These are phyloP conservation scores for Nemania sp. DNA, from an alignment of 2,329 filamentous ascomycete genomes.

Conservation along the genomic window DNA sequence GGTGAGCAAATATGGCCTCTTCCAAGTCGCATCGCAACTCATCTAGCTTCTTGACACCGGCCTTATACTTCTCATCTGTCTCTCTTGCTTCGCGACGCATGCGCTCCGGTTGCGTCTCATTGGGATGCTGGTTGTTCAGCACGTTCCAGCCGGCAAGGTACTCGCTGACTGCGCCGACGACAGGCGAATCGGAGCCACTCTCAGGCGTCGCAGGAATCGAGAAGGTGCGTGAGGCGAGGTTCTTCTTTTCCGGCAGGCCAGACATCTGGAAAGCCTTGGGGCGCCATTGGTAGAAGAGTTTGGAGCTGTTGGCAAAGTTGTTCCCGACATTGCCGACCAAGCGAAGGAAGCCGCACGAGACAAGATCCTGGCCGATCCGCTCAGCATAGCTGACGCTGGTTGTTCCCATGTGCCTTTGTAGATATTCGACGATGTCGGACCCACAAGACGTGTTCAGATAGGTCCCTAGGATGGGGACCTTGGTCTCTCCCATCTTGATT, in stretches of 20 bases:
- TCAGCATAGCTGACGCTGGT: conserved; percentile 89
- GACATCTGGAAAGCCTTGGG: conserved; percentile 87
- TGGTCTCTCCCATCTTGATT: conserved; percentile 86
- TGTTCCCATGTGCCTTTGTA: conserved; percentile 84
- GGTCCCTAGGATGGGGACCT: conserved; percentile 92
- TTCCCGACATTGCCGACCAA: conserved; percentile 93
- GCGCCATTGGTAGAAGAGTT: conserved; percentile 97
- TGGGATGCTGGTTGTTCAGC: conserved; percentile 85
- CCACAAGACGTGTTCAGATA: conserved; percentile 93
- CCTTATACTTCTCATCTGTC: conserved; percentile 92
- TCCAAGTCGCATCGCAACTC: conserved; percentile 92
- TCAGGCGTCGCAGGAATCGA: conserved; percentile 68
- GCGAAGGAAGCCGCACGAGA: conserved; percentile 82
- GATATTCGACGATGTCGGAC: conserved; percentile 92
- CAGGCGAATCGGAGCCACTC: conserved; percentile 73
- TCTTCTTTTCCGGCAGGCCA: conserved; percentile 87
- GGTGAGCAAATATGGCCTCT: conserved; percentile 88
- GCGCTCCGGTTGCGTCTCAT: conserved; percentile 86
- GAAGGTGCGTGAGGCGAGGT: conserved; percentile 71
- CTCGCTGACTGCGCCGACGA: conserved; percentile 81
- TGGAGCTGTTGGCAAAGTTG: conserved; percentile 95
- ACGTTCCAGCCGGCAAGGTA: conserved; percentile 93
- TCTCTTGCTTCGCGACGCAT: conserved; percentile 88
- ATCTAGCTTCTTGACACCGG: conserved; percentile 82
- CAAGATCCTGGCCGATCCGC: conserved; percentile 90